Conservation (phyloP, 352 stramenopile genomes). For the Globisporangium recalcitrans region DNA sequence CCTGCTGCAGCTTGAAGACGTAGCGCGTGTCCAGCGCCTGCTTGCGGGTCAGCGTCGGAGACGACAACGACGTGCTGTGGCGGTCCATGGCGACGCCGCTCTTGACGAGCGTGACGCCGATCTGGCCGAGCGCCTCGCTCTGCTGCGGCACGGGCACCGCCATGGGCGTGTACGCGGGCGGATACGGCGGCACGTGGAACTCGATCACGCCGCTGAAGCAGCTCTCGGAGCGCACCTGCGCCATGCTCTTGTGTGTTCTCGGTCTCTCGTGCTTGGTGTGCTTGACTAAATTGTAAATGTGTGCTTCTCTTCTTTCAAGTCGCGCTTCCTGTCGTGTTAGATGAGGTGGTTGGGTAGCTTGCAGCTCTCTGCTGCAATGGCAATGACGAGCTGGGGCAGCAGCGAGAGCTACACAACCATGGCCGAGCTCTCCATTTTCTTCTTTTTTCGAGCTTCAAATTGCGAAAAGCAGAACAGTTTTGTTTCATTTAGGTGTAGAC, state of each 20-base stretch:
- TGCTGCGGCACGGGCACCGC: constrained; percentile 16
- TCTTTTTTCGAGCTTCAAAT: background rate
- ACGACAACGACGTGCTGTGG: background rate
- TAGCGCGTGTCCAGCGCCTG: background rate
- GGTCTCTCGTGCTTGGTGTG: too few species aligned
- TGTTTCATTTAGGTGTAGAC: background rate
- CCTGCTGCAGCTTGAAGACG: constrained; percentile 18
- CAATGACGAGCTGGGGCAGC: too few species aligned
- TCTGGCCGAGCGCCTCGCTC: constrained; percentile 5
- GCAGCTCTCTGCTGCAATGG: background rate
- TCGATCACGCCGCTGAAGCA: constrained; percentile 24
- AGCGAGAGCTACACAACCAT: too few species aligned
- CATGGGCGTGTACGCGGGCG: constrained; percentile 22
- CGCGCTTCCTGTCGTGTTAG: background rate
- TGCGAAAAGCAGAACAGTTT: background rate
- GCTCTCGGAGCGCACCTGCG: constrained; percentile 17
- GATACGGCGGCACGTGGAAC: constrained; percentile 21
- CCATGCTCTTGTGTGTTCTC: background rate
- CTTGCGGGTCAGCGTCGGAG: background rate
- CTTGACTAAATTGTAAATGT: too few species aligned
- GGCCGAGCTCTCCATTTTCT: background rate
- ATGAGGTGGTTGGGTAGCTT: background rate
- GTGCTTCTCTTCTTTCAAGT: too few species aligned
- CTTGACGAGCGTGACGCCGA: constrained; percentile 17
- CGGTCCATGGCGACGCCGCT: background rate